A percentile compares a stretch with the other conserved stretches of the same genome.
phyloP scores from a whole-genome alignment of 352 stramenopile species.

The Achlya hypogyna region DNA sequence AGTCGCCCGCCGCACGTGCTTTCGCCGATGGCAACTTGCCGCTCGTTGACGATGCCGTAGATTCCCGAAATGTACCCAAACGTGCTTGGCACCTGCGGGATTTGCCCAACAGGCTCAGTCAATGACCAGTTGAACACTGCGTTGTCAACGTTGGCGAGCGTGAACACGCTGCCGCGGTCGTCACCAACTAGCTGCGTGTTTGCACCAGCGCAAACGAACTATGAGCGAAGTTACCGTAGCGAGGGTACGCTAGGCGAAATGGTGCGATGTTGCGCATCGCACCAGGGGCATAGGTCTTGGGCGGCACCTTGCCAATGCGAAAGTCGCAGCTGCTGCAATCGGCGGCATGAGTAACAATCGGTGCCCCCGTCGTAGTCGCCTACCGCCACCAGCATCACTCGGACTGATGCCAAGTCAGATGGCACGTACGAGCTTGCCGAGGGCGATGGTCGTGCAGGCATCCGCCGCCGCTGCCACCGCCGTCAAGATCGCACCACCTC shows the following conservation, averaged over 20 bases:
- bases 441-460: neutral
- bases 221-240: slow-evolving; percentile 40
- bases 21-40: slow-evolving; percentile 72
- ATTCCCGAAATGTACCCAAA: slow-evolving; percentile 73
- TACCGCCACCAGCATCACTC: no score
- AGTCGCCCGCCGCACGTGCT: slow-evolving; percentile 69
- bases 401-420: neutral
- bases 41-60: slow-evolving; percentile 80
- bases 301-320: slow-evolving; percentile 66
- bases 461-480: neutral
- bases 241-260: slow-evolving; percentile 50
- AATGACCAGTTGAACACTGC: slow-evolving; percentile 59
- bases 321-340: slow-evolving; percentile 81
- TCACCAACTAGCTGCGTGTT: slow-evolving; percentile 34
- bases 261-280: slow-evolving; percentile 50
- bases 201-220: neutral
- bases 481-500: neutral
- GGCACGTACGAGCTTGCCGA: neutral
- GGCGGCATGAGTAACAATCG: slow-evolving; percentile 79
- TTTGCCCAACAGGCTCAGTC: slow-evolving; percentile 49
- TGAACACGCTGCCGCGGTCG: slow-evolving; percentile 51
- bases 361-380: slow-evolving; percentile 48
- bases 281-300: slow-evolving; percentile 34
- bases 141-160: slow-evolving; percentile 46
- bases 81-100: slow-evolving; percentile 51